Conservation (phyloP, 148 eudicot genomes). For the Pharnaceum exiguum region DNA sequence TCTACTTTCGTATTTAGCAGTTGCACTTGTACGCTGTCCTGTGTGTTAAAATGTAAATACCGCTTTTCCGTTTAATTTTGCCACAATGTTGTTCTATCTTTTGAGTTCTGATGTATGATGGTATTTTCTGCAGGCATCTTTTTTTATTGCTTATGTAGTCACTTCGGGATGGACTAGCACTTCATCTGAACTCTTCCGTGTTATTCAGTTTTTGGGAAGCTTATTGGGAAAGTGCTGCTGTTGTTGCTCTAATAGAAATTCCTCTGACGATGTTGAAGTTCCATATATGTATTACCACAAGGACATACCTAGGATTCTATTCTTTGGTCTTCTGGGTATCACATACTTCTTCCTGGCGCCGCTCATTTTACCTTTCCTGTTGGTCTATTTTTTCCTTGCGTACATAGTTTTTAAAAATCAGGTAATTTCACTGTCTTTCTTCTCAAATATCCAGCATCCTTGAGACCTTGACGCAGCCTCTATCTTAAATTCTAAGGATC, state of each 20-base stretch:
- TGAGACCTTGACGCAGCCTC: too few relatives aligned
- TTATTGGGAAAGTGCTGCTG: constrained; percentile 42
- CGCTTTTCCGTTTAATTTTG: too few relatives aligned
- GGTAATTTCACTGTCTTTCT: constrained; percentile 31
- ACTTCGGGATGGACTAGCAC: constrained; percentile 74
- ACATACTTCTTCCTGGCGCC: constrained; percentile 74
- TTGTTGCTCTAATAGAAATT: constrained; percentile 26
- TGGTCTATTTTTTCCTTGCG: constrained; percentile 53
- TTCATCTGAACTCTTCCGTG: constrained; percentile 52
- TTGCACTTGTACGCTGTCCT: too few relatives aligned
- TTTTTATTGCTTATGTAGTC: constrained; percentile 68
- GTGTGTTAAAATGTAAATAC: too few relatives aligned
- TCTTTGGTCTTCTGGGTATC: constrained; percentile 65
- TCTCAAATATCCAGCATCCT: too few relatives aligned
- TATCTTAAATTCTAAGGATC: too few relatives aligned
- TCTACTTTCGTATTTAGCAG: neutral
- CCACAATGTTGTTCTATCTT: too few relatives aligned
- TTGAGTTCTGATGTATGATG: neutral
- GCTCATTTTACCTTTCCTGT: constrained; percentile 57
- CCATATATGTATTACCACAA: constrained; percentile 47
- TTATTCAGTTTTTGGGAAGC: constrained; percentile 37
- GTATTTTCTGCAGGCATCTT: constrained; percentile 48
- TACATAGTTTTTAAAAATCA: constrained; percentile 61
- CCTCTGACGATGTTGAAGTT: constrained; percentile 31
- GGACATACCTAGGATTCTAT: constrained; percentile 54